These are phyloP conservation scores for Venustampulla echinocandica DNA, from an alignment of 495 filamentous ascomycete genomes.

Conservation along the genomic window DNA sequence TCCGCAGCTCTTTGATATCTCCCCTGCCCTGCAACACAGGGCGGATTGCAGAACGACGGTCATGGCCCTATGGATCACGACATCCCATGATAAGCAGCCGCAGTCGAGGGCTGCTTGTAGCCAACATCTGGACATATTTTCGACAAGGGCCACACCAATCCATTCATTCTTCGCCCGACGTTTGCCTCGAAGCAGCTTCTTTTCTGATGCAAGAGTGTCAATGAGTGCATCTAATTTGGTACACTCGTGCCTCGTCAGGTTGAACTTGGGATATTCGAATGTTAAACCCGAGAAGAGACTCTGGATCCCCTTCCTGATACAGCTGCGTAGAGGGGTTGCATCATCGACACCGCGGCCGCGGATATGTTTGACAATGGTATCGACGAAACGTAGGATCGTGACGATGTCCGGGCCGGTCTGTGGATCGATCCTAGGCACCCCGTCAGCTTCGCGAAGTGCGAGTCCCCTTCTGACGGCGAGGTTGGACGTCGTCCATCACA, in stretches of 20 bases:
- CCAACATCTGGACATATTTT: slow-evolving; percentile 2
- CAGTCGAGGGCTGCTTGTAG: background rate
- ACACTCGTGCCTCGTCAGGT: background rate
- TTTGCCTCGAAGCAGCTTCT: background rate
- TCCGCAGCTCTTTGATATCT: background rate
- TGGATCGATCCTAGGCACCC: slow-evolving; percentile 19
- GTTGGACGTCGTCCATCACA: no score
- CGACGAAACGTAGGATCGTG: background rate
- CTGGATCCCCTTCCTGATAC: background rate
- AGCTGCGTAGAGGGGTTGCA: background rate
- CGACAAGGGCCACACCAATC: background rate
- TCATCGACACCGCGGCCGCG: background rate
- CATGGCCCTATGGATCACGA: background rate
- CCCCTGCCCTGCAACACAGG: background rate
- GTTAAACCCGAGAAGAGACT: background rate
- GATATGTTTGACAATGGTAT: slow-evolving; percentile 1
- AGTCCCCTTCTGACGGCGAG: no score
- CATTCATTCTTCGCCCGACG: background rate
- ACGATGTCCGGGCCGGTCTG: background rate
- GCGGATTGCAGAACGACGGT: slow-evolving; percentile 1
- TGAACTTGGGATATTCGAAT: background rate
- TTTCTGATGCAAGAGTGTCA: background rate
- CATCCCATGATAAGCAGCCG: background rate
- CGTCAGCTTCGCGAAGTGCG: no score
- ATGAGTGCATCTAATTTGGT: background rate